Evolutionary conservation across 2,329 filamentous ascomycete genomes (phyloP).

Genomic region (Eutypella sp.): DNA sequence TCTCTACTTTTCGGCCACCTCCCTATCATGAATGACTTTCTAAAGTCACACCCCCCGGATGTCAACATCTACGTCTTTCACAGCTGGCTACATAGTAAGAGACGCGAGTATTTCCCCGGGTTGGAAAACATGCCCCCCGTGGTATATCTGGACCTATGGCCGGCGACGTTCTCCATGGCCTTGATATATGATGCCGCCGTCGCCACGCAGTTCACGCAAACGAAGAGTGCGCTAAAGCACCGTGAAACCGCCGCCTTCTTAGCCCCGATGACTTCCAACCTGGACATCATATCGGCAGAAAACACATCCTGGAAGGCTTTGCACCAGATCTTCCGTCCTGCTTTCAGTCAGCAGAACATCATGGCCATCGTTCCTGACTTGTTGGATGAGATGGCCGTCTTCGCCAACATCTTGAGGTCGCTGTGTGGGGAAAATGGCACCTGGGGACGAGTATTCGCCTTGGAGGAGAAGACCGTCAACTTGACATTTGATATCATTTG

Average conservation of each 20-base stretch:
- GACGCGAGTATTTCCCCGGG: constrained; percentile 20
- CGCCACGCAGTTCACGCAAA: constrained; percentile 17
- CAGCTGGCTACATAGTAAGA: constrained; percentile 19
- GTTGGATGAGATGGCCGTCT: background rate
- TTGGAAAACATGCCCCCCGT: constrained; percentile 18
- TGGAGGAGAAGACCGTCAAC: background rate
- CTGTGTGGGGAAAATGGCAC: background rate
- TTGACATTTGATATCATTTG: background rate
- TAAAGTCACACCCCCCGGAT: constrained; percentile 18
- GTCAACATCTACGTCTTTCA: constrained; percentile 21
- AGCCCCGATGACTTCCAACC: background rate
- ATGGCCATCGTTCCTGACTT: background rate
- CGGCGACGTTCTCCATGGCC: constrained; percentile 12
- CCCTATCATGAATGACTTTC: constrained; percentile 18
- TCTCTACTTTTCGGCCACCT: constrained; percentile 23
- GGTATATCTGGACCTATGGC: constrained; percentile 26
- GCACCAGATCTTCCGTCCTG: background rate
- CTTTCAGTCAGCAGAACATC: background rate
- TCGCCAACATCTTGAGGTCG: background rate
- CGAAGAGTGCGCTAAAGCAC: background rate
- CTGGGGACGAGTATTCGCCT: background rate
- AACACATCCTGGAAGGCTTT: background rate
- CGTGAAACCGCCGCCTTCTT: background rate
- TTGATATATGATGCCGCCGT: constrained; percentile 16
- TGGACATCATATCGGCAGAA: background rate